Conservation (phyloP, 2,329 filamentous ascomycete genomes). For the Scedosporium apiospermum region DNA sequence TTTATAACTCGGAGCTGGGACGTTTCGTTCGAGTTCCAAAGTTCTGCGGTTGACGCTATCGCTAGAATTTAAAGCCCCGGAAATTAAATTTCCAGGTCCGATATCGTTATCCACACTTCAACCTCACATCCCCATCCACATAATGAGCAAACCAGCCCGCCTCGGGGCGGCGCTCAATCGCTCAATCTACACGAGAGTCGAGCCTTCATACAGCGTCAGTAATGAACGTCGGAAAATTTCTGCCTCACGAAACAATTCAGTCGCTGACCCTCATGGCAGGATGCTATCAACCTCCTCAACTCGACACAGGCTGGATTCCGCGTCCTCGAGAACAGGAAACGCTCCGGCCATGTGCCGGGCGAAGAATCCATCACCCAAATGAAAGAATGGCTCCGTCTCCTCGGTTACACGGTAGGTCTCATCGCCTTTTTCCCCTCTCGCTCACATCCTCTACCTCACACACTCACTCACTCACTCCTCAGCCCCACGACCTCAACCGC, state of each 20-base stretch:
- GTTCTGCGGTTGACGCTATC: no score
- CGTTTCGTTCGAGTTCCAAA: no score
- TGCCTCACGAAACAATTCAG: conserved; percentile 24
- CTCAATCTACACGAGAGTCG: conserved; percentile 18
- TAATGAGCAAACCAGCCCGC: neutral
- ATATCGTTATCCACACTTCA: neutral
- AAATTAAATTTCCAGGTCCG: no score
- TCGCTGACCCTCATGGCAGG: conserved; percentile 37
- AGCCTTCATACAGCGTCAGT: conserved; percentile 47
- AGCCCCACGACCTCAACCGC: conserved; percentile 41
- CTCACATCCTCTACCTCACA: neutral
- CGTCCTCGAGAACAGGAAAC: conserved; percentile 67
- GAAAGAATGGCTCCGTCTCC: conserved; percentile 63
- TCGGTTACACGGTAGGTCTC: conserved; percentile 62
- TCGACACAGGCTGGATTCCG: conserved; percentile 83
- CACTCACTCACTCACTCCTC: neutral
- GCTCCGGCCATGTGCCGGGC: conserved; percentile 64
- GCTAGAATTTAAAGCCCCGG: neutral
- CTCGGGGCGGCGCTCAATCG: neutral
- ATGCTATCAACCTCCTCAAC: conserved; percentile 79
- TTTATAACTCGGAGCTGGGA: no score
- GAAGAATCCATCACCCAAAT: conserved; percentile 66
- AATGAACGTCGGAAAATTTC: no score
- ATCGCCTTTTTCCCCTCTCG: neutral
- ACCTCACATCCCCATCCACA: neutral